Percentiles rank a stretch among this genome's conserved stretches.
Conservation (phyloP, 1,139 yeast species). For the Wickerhamiella infanticola region DNA sequence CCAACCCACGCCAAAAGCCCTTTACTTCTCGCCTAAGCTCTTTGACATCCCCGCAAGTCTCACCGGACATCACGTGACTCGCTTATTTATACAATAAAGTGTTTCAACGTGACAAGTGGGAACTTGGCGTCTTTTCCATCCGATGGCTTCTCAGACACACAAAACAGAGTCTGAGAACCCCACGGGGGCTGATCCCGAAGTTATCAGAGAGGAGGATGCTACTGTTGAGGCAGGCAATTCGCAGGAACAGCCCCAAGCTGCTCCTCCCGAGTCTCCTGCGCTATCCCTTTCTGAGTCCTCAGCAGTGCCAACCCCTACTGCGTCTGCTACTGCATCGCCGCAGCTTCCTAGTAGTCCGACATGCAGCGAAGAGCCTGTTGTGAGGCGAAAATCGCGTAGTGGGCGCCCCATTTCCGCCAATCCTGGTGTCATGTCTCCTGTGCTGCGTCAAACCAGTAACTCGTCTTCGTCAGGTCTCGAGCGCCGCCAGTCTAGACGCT, state of each 20-base stretch:
- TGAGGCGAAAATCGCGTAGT: not conserved
- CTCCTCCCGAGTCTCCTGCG: no score
- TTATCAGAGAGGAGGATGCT: no score
- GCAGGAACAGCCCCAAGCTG: no score
- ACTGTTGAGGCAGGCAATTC: no score
- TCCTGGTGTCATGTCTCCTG: not conserved
- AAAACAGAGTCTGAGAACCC: no score
- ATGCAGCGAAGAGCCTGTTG: not conserved
- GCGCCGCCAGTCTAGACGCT: constrained; percentile 1
- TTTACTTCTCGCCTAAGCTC: constrained; percentile 4
- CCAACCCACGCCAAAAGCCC: constrained; percentile 12
- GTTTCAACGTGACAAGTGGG: no score
- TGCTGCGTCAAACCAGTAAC: not conserved
- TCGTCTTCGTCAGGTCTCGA: not conserved
- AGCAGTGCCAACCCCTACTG: not conserved
- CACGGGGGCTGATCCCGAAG: no score
- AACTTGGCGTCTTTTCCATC: no score
- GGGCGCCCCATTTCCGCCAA: not conserved
- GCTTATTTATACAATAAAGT: no score
- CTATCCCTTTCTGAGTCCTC: no score
- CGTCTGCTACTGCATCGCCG: not conserved
- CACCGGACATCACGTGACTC: no score
- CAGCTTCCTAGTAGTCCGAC: not conserved
- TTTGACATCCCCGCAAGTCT: not conserved
- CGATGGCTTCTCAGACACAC: no score